These are phyloP conservation scores for Euphorbia celastroides DNA, from an alignment of 441 rosid genomes.

Conservation along the genomic window DNA sequence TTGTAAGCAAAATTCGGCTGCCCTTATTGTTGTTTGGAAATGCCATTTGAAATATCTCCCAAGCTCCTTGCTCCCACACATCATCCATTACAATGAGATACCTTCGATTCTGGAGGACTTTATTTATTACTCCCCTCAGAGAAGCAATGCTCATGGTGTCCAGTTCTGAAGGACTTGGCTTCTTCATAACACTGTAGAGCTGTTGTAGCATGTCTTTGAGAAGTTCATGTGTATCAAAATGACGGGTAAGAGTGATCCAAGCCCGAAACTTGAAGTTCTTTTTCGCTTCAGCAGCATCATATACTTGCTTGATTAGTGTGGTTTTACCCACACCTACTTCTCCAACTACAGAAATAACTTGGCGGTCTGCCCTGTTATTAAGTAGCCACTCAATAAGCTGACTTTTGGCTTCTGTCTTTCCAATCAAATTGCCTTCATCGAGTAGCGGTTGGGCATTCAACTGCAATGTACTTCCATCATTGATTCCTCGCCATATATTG, in stretches of 20 bases:
- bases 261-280: conserved; percentile 9
- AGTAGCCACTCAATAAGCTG: conserved; percentile 20
- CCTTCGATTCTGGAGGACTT: conserved; percentile 11
- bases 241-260: conserved; percentile 15
- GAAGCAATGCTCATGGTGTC: conserved; percentile 12
- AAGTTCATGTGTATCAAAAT: conserved; percentile 6
- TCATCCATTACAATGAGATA: conserved; percentile 26
- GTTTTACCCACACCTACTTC: conserved; percentile 30
- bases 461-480: neutral
- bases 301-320: conserved; percentile 20
- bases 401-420: conserved; percentile 19
- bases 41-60: conserved; percentile 14
- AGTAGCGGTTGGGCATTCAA: conserved; percentile 20
- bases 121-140: conserved; percentile 4
- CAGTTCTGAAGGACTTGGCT: conserved; percentile 12
- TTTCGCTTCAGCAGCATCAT: conserved; percentile 7
- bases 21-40: conserved; percentile 17
- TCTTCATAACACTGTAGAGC: neutral
- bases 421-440: conserved; percentile 4
- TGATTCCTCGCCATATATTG: neutral
- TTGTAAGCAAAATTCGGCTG: conserved; percentile 26
- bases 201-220: conserved; percentile 19
- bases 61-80: conserved; percentile 7
- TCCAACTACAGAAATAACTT: conserved; percentile 21
- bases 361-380: conserved; percentile 11